phyloP scores from a whole-genome alignment of 768 basidiomycete species.

The Boletus huronensis region DNA sequence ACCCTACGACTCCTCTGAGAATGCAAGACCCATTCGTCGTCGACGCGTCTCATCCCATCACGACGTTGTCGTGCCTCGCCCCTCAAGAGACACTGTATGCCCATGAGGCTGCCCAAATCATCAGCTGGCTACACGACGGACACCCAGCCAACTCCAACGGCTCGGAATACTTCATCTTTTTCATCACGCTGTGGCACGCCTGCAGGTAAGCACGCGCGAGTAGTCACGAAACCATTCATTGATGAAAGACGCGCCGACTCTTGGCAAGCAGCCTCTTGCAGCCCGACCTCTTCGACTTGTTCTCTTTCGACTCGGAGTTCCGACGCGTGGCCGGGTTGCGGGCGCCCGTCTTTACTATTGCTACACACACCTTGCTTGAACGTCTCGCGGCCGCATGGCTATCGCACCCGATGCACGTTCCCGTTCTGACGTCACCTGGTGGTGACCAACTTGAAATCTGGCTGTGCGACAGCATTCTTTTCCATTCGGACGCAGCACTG shows the following conservation, averaged over 20 bases:
- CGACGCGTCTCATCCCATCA: background rate
- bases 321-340: background rate
- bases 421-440: background rate
- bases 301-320: background rate
- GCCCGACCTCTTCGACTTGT: background rate
- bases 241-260: background rate
- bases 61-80: background rate
- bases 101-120: background rate
- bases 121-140: background rate
- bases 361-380: no score
- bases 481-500: no score
- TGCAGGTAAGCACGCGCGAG: background rate
- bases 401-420: background rate
- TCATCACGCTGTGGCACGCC: background rate
- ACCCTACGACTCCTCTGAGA: background rate
- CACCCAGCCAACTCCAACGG: background rate
- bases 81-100: background rate
- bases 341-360: no score
- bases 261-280: background rate
- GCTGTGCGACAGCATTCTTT: no score
- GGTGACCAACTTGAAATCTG: no score
- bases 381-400: background rate
- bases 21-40: background rate
- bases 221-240: background rate
- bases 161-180: background rate